Conservation (phyloP, 108 stramenopile genomes). For the Cyclostephanos tholiformis region DNA sequence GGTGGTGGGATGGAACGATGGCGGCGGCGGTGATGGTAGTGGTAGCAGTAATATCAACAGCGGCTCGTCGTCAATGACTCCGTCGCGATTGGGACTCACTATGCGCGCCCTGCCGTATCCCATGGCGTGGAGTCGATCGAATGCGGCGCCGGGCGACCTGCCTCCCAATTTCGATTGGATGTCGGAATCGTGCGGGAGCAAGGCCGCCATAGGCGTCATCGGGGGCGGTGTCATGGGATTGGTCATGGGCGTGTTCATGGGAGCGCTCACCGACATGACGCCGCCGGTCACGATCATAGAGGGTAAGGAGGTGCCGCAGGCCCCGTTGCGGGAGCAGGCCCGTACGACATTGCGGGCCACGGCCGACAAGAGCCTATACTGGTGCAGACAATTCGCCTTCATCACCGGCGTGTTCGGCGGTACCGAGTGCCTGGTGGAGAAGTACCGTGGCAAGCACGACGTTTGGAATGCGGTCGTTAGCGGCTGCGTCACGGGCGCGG, state of each 20-base stretch:
- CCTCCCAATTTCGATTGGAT: constrained; percentile 88
- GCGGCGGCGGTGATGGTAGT: not conserved
- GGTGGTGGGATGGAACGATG: not conserved
- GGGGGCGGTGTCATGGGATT: constrained; percentile 88
- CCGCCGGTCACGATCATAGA: constrained; percentile 85
- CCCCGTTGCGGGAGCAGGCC: constrained; percentile 85
- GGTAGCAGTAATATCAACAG: not conserved
- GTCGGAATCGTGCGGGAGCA: constrained; percentile 79
- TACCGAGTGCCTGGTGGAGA: constrained; percentile 91
- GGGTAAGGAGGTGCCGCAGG: constrained; percentile 86
- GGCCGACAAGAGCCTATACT: constrained; percentile 85
- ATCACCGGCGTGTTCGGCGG: constrained; percentile 92
- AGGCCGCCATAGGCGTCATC: constrained; percentile 86
- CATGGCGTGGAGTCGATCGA: constrained; percentile 59
- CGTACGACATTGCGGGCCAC: constrained; percentile 76
- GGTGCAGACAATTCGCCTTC: constrained; percentile 92
- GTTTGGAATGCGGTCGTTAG: constrained; percentile 90
- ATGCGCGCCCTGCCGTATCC: constrained; percentile 68
- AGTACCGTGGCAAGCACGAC: constrained; percentile 91
- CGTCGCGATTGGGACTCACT: constrained; percentile 39
- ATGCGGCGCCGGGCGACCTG: constrained; percentile 60
- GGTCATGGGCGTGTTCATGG: constrained; percentile 91
- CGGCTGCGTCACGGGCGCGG: constrained; percentile 92
- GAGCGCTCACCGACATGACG: constrained; percentile 84
- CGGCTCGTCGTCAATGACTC: not conserved